Evolutionary conservation across 2,329 filamentous ascomycete genomes (phyloP).

Genomic region (Pseudocercospora ulei): DNA sequence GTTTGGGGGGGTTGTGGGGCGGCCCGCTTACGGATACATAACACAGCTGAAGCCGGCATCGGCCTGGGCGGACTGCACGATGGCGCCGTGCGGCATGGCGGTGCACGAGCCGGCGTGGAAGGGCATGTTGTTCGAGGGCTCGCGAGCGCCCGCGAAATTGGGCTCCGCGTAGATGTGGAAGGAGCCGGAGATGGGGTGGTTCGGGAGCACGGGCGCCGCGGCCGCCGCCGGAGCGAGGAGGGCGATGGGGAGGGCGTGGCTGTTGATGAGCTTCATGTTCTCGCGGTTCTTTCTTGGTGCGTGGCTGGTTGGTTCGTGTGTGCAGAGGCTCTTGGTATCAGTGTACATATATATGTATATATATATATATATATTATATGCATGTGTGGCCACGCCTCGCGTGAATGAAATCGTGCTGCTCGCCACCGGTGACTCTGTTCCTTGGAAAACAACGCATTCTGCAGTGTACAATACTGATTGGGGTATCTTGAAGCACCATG

Average conservation of each 20-base stretch:
- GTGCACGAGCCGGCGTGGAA: neutral
- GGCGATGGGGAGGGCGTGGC: neutral
- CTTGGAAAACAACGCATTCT: neutral
- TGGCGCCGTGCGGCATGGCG: neutral
- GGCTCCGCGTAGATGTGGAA: constrained; percentile 4
- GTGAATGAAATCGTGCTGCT: neutral
- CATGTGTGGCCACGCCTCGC: neutral
- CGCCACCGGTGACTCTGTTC: neutral
- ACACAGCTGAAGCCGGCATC: neutral
- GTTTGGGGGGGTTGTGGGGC: too few species aligned
- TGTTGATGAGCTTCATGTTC: neutral
- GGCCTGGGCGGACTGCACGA: neutral
- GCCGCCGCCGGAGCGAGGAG: neutral
- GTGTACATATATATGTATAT: too few species aligned
- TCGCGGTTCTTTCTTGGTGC: neutral
- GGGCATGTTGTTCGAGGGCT: neutral
- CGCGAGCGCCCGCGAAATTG: constrained; percentile 4
- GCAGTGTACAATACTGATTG: constrained; percentile 3
- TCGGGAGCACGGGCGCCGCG: neutral
- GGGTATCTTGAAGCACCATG: constrained; percentile 14
- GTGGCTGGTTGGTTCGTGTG: too few species aligned
- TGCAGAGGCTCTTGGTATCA: neutral
- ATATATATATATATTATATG: too few species aligned
- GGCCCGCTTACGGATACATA: constrained; percentile 3
- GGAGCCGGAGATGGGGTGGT: neutral